phyloP scores from a whole-genome alignment of 1,284 basidiomycete genomes.

The Ustilago lituana region DNA sequence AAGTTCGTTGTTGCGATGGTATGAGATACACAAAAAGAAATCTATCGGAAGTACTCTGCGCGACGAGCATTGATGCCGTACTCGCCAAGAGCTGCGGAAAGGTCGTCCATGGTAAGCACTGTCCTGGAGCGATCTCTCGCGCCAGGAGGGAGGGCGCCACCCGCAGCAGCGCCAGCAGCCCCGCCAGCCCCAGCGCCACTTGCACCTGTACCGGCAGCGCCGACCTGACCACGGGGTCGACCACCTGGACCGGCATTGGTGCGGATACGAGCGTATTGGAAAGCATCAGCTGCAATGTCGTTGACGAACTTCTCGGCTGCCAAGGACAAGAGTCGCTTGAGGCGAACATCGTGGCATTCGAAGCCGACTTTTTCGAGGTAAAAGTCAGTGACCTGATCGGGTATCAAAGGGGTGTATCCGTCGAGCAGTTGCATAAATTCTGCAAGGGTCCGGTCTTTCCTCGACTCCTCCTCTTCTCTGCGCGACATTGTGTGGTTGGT shows the following conservation, averaged over 20 bases:
- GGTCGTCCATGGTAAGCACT: constrained; percentile 97
- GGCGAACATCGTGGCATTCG: constrained; percentile 81
- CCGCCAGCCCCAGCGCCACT: constrained; percentile 17
- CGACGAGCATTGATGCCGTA: constrained; percentile 74
- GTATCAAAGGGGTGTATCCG: constrained; percentile 95
- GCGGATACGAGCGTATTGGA: constrained; percentile 94
- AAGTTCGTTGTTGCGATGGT: constrained; percentile 1
- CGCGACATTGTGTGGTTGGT: constrained; percentile 59
- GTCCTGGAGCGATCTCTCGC: constrained; percentile 83
- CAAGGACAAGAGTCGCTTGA: constrained; percentile 88
- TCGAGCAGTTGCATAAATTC: constrained; percentile 96
- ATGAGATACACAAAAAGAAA: not conserved
- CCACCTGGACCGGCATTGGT: constrained; percentile 71
- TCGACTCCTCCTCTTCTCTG: constrained; percentile 78
- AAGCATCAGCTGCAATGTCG: constrained; percentile 95
- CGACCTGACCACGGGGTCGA: constrained; percentile 42
- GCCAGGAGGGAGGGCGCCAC: constrained; percentile 11
- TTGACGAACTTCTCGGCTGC: constrained; percentile 98
- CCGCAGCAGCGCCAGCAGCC: constrained; percentile 16
- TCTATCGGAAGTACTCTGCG: constrained; percentile 64
- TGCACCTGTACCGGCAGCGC: constrained; percentile 15
- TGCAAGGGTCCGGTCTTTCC: constrained; percentile 80
- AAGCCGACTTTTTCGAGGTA: constrained; percentile 96
- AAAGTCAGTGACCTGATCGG: constrained; percentile 97
- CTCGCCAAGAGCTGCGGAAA: constrained; percentile 88